Conservation (phyloP, 345 rosid species). For the Psidium guajava region DNA sequence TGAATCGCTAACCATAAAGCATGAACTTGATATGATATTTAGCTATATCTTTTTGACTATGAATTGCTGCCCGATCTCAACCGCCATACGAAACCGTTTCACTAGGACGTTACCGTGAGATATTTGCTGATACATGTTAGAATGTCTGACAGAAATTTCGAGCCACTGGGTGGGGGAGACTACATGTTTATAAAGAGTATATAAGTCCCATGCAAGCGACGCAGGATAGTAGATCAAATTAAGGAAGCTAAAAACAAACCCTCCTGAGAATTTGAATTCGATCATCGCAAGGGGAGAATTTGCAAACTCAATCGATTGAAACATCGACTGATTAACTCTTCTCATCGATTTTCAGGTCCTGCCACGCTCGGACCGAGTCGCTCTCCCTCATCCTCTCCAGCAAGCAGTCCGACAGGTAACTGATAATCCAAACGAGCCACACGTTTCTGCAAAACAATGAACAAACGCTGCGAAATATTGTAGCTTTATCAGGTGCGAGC, state of each 20-base stretch:
- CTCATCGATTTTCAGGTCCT: slow-evolving; percentile 30
- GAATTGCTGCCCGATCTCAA: background rate
- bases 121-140: background rate
- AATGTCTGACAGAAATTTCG: too few relatives aligned
- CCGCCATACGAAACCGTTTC: background rate
- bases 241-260: background rate
- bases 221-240: background rate
- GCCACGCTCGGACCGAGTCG: slow-evolving; percentile 29
- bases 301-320: background rate
- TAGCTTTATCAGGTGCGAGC: background rate
- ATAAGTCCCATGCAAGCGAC: background rate
- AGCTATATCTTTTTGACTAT: background rate
- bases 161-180: background rate
- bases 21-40: background rate
- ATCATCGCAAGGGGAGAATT: background rate
- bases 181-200: background rate
- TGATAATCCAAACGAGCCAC: background rate
- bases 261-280: background rate
- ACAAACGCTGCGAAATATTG: background rate
- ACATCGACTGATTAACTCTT: background rate
- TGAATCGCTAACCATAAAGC: background rate
- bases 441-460: background rate
- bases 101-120: background rate
- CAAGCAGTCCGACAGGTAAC: slow-evolving; percentile 34
- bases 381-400: slow-evolving; percentile 37